These are phyloP conservation scores for Pyrenula massariospora DNA, from an alignment of 495 filamentous ascomycete species.

Conservation along the genomic window DNA sequence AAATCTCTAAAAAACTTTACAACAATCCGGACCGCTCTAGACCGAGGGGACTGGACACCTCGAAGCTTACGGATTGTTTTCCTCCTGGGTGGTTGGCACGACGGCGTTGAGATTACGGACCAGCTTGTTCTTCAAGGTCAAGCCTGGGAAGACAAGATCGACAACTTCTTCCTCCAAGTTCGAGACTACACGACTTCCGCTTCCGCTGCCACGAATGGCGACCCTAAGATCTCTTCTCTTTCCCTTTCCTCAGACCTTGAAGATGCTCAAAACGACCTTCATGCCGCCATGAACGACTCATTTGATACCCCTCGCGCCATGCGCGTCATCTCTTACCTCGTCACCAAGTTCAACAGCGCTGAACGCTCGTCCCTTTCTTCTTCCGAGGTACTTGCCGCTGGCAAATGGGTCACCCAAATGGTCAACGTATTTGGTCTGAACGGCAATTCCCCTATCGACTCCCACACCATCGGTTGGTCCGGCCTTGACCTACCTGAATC, in stretches of 20 bases:
- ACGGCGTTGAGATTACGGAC: conserved; percentile 81
- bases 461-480: conserved; percentile 71
- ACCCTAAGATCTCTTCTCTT: not conserved
- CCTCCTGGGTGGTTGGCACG: conserved; percentile 77
- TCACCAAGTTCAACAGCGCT: conserved; percentile 57
- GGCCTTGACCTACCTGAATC: conserved; percentile 50
- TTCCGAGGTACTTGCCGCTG: conserved; percentile 45
- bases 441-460: conserved; percentile 37
- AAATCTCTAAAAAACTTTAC: conserved; percentile 95
- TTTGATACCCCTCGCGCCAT: conserved; percentile 80
- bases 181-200: conserved; percentile 25
- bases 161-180: conserved; percentile 84
- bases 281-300: conserved; percentile 67
- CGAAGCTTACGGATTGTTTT: conserved; percentile 78
- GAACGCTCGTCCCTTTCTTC: conserved; percentile 48
- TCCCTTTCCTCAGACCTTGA: conserved; percentile 35
- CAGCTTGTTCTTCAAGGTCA: conserved; percentile 63
- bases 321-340: conserved; percentile 59
- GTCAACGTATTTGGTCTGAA: conserved; percentile 82
- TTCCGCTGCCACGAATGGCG: not conserved
- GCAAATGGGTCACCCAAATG: conserved; percentile 72
- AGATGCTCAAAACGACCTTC: conserved; percentile 49
- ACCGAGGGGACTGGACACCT: conserved; percentile 63
- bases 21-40: conserved; percentile 80
- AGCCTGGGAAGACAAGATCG: conserved; percentile 70